Percentiles rank a stretch among this genome's conserved stretches.
These are phyloP conservation scores for Neurospora sp. DNA, from an alignment of 2,329 filamentous ascomycete species.

Conservation along the genomic window DNA sequence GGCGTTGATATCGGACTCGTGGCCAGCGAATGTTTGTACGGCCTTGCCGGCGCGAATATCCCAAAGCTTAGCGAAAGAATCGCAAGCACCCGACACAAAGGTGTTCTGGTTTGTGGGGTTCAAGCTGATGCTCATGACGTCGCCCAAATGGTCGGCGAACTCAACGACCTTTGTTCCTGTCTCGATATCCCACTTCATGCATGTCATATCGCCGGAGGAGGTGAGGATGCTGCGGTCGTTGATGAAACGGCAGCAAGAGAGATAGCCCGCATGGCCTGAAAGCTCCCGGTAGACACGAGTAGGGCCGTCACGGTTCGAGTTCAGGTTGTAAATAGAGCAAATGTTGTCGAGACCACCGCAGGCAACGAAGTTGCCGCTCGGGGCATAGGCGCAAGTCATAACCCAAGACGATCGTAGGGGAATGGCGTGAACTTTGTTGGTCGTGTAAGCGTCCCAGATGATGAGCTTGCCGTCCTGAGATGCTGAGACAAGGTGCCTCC, in stretches of 20 bases:
- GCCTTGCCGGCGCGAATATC: constrained; percentile 97
- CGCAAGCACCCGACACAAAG: constrained; percentile 97
- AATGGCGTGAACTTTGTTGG: constrained; percentile 98
- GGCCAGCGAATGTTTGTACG: constrained; percentile 95
- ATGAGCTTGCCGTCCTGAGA: constrained; percentile 99
- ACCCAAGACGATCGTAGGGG: constrained; percentile 97
- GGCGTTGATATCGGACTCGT: constrained; percentile 98
- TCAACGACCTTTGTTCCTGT: constrained; percentile 95
- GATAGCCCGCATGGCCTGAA: constrained; percentile 92
- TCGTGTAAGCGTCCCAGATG: constrained; percentile 99
- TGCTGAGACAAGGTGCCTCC: constrained; percentile 91
- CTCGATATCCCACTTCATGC: constrained; percentile 99
- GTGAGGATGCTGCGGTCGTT: constrained; percentile 97
- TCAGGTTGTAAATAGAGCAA: constrained; percentile 98
- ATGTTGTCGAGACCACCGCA: constrained; percentile 99
- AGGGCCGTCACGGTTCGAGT: constrained; percentile 86
- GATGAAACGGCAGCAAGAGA: constrained; percentile 98
- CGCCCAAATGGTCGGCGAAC: constrained; percentile 94
- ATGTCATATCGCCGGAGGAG: constrained; percentile 98
- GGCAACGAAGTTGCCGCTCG: constrained; percentile 95
- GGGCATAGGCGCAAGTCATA: constrained; percentile 99
- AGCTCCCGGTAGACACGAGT: constrained; percentile 92
- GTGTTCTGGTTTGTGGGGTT: constrained; percentile 99
- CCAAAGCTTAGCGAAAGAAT: constrained; percentile 97
- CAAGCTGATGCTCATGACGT: constrained; percentile 99